Evolutionary conservation across 1,139 yeast genomes (phyloP), one percentile per base, ranked within the genome.

Genomic region (Saccharomyces hybrid): DNA sequence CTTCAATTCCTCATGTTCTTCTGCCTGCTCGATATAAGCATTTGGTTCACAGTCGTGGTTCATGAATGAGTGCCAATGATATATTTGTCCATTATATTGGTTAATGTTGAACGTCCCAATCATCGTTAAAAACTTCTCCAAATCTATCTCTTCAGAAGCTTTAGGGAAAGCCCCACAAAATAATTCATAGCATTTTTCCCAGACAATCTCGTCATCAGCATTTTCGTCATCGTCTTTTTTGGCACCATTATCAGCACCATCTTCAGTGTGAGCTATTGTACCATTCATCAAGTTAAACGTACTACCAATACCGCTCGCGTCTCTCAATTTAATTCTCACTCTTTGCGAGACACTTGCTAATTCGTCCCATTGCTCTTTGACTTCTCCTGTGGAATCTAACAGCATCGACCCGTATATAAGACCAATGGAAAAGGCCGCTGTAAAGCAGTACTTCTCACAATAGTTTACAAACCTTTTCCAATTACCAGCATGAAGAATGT

Each of bases 21-120:
- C 72, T 21, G 78, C 75, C 9, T 81, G 73, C 53, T 80, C 77
- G 28, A 83, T 86, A 34, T 77, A 74, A 2, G 83, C 82, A 63
- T 84, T 87, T 1, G 95, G 93, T 51, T 78, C 82, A 73, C 96
- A 88, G 58, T 77, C 78, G 67, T 88, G 96, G 64, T 88, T 88
- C 64, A 88, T 73, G 64, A 86, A 88, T 1, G 93, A 82, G 59
- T 85, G 88, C 4, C 78, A 68, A 58, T 80, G 74, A 65, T 76
- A 88, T 19, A 88, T 66, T 56, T 81, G 81, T 2, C 86, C 83
- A 57, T 84, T 85, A 54, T 84, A 73, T 61, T 86, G 86, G 70
- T 88, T 88, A 63, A 88, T 80, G 67, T 86, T 86, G 66, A 83
- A 86, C 53, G 84, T 79, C 1, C 95, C 96, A 64, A 87, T 71